Evolutionary conservation across 2,329 filamentous ascomycete species (phyloP).

Genomic region (Mycosphaerella arachidis): DNA sequence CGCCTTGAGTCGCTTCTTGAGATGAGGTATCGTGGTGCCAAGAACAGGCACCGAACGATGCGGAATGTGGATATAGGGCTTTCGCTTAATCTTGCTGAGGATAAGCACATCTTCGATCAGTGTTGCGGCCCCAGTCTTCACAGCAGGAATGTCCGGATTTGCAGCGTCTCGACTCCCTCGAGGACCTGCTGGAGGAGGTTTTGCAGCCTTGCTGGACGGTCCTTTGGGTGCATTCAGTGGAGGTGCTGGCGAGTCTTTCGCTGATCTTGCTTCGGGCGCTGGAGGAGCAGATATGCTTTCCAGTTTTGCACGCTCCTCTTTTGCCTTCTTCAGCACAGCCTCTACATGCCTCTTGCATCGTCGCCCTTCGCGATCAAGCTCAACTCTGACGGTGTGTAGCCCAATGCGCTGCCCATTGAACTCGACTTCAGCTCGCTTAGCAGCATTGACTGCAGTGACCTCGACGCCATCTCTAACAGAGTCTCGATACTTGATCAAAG

Average conservation of each 20-base stretch:
- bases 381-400: constrained; percentile 69
- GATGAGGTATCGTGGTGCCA: constrained; percentile 76
- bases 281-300: constrained; percentile 32
- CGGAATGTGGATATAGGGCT: constrained; percentile 89
- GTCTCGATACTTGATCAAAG: constrained; percentile 84
- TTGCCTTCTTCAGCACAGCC: constrained; percentile 64
- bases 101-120: constrained; percentile 64
- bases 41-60: constrained; percentile 82
- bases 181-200: constrained; percentile 20
- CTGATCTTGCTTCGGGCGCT: constrained; percentile 29
- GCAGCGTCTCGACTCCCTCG: constrained; percentile 36
- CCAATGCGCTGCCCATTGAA: constrained; percentile 79
- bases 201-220: constrained; percentile 56
- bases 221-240: constrained; percentile 85
- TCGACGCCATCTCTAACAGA: constrained; percentile 50
- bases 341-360: constrained; percentile 77
- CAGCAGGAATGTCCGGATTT: constrained; percentile 16
- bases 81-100: constrained; percentile 64
- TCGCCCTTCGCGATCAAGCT: constrained; percentile 82
- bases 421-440: constrained; percentile 71
- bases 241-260: constrained; percentile 52
- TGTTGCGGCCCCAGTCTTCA: constrained; percentile 42
- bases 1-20: constrained; percentile 82
- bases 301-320: constrained; percentile 53
- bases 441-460: constrained; percentile 71